Base-by-base conservation (phyloP, 2,329 filamentous ascomycete species). In the Pseudogymnoascus sp. region DNA sequence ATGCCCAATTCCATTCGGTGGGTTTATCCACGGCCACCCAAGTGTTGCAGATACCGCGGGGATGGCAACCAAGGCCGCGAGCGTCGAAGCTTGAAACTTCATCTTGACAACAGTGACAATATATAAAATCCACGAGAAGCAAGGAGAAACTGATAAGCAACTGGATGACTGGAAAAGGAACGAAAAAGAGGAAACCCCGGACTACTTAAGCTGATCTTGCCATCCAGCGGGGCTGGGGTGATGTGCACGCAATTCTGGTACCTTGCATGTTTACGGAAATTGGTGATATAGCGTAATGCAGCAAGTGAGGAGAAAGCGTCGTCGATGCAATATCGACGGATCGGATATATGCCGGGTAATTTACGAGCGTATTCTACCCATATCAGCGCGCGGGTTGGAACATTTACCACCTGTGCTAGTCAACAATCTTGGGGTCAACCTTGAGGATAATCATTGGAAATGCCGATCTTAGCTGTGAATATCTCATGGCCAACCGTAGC, bases 41-140 rank as follows among this genome's bases (percentile, higher is more conserved):
- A 31, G 10, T 21, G 50, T 57, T 35, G 50, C 50, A 7, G n/a
- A 11, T 33, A 57, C 50, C 2, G 50, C 50, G 17, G 72, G 64
- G 19, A 64, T n/a, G 15, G 62, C 35, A 36, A 62, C 44, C 3
- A 67, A 31, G 23, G 63, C 59, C 42, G 63, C 62, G 13, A 67
- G 26, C 4, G 61, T 17, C 26, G 50, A 38, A 13, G 60, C 26
- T 62, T 64, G 64, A 61, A 67, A 64, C 65, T 61, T 65, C 68
- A 69, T 69, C 8, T 17, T 63, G 40, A 62, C 26, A 35, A 11
- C 19, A 59, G 50, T 57, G 28, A 21, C 10, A 17, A 57, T 33
- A 35, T 57, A 10, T 33, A 3, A 35, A 57, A 28, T 57, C 50
- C 28, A 57, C 50, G 28, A 33, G 50, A 57, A 33, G 28, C 50